phyloP scores from a whole-genome alignment of 2,329 filamentous ascomycete species.

The Ascomycota sp. region DNA sequence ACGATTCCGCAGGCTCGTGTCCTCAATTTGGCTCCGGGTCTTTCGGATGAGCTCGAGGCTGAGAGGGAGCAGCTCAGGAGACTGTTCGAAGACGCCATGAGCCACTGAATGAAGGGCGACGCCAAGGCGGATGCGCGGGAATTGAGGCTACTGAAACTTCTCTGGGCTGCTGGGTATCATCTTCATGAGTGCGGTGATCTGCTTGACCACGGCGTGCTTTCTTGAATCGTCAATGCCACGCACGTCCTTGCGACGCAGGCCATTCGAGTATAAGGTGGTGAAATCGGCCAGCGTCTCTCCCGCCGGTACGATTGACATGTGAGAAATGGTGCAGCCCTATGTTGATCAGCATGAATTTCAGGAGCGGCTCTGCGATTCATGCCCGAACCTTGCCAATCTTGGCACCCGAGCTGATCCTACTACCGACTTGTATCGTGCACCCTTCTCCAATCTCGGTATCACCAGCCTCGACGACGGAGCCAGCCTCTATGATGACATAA shows the following conservation, averaged over 20 bases:
- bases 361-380: background rate
- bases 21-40: slow-evolving; percentile 70
- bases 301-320: slow-evolving; percentile 36
- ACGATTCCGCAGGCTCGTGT: slow-evolving; percentile 86
- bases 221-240: slow-evolving; percentile 42
- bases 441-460: slow-evolving; percentile 42
- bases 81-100: slow-evolving; percentile 44
- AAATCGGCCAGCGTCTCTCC: slow-evolving; percentile 41
- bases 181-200: slow-evolving; percentile 45
- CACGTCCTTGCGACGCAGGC: slow-evolving; percentile 33
- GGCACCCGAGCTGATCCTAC: slow-evolving; percentile 37
- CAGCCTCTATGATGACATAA: slow-evolving; percentile 41
- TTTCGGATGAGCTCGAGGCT: slow-evolving; percentile 47
- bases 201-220: slow-evolving; percentile 41
- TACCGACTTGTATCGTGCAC: slow-evolving; percentile 36
- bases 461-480: slow-evolving; percentile 38
- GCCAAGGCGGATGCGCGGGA: background rate
- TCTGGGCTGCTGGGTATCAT: slow-evolving; percentile 44
- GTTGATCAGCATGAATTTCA: background rate
- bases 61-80: slow-evolving; percentile 52
- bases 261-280: slow-evolving; percentile 49
- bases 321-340: slow-evolving; percentile 50
- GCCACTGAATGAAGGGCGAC: slow-evolving; percentile 7
- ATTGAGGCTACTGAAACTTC: slow-evolving; percentile 19
- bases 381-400: slow-evolving; percentile 37